phyloP scores from a whole-genome alignment of 768 basidiomycete species.

The Dioszegia hungarica region DNA sequence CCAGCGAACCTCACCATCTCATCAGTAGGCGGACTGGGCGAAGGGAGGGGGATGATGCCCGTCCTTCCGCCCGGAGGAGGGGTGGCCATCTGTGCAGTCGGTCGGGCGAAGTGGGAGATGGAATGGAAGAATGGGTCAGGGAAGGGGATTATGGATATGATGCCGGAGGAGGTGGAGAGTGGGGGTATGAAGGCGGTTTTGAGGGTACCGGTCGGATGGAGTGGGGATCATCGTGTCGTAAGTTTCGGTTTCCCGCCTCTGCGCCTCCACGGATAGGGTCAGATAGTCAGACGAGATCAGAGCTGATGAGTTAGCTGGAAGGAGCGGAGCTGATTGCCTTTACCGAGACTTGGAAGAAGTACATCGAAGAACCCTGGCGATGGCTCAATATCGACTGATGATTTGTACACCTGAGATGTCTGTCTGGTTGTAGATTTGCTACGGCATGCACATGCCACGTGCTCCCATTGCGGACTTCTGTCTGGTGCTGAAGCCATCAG shows the following conservation, averaged over 20 bases:
- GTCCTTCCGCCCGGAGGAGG: slow-evolving; percentile 39
- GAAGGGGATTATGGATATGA: slow-evolving; percentile 15
- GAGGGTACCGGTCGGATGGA: slow-evolving; percentile 37
- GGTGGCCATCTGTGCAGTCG: slow-evolving; percentile 40
- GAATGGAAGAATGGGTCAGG: slow-evolving; percentile 16
- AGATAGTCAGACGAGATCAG: no score
- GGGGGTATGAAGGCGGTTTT: slow-evolving; percentile 29
- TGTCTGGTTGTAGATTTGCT: no score
- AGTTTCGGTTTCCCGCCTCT: slow-evolving; percentile 5
- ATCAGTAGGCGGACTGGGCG: slow-evolving; percentile 36
- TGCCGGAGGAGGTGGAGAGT: slow-evolving; percentile 17
- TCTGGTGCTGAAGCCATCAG: no score
- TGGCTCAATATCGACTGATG: slow-evolving; percentile 28
- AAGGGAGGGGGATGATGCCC: slow-evolving; percentile 31
- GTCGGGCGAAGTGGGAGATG: slow-evolving; percentile 36
- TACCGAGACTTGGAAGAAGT: slow-evolving; percentile 44
- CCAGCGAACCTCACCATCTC: slow-evolving; percentile 35
- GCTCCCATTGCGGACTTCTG: no score
- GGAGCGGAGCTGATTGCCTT: slow-evolving; percentile 44
- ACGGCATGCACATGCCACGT: no score
- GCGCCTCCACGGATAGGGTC: no score
- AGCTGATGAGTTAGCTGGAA: slow-evolving; percentile 32
- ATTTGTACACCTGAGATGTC: no score
- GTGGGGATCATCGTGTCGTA: slow-evolving; percentile 43
- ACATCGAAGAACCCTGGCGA: slow-evolving; percentile 38